Evolutionary conservation across 257 asterid species (phyloP), one percentile per base, ranked within the genome.

Genomic region (Nicotiana benthamiana): DNA sequence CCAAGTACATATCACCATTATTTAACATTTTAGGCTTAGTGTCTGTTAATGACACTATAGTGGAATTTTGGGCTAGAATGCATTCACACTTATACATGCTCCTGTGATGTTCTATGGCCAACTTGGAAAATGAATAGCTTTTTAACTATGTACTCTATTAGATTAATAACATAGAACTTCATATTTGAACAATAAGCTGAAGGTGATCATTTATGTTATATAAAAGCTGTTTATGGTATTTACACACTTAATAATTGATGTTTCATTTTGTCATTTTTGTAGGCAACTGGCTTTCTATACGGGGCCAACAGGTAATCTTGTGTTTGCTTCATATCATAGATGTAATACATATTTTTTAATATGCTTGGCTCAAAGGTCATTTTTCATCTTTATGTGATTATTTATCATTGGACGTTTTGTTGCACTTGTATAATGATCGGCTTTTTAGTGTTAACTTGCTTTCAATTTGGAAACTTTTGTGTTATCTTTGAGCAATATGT

Each of bases 211-310:
- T 74, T 48, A 16, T 17, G 3, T 74, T 48, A 16, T 17, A 6
- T 46, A 22, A 46, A 24, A 24, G 22, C 22, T 72, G 24, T 72
- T 72, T 22, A 22, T 46, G 6, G 13, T 22, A 22, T 46, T 24
- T 74, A 13, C 43, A 74, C 43, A 2, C 15, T 5, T 48, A 43
- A 15, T 48, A 48, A 24, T 48, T 48, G 61, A 74, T 74, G 43
- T 48, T 32, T 32, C 7, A 6, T 48, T 78, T 68, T 76, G 84
- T 78, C 79, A 62, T 87, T 59, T 22, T 27, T 87, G 90, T 68
- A 93, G 97, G 93, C 97, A 93, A 86, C 90, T 93, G 78, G 90
- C 97, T 63, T 88, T 90, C 86, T 91, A 80, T 83, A 91, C 95
- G 26, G 97, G 97, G 48, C 89, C 95, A n/a, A 91, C 95, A 89